These are phyloP conservation scores for Ustilago hordei DNA, from an alignment of 1,284 basidiomycete genomes.

Conservation along the genomic window DNA sequence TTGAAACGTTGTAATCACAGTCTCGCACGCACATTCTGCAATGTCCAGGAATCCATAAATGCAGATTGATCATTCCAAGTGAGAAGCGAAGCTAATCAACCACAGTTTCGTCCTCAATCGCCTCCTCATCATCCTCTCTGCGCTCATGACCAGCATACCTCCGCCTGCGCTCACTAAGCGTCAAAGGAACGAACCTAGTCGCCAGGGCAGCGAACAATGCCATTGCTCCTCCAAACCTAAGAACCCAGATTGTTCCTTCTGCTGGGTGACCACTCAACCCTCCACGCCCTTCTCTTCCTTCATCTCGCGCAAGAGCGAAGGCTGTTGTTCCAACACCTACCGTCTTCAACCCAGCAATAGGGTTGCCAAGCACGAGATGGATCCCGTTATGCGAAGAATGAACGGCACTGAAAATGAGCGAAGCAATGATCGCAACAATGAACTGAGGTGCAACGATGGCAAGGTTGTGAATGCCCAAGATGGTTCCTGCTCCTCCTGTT, in stretches of 20 bases:
- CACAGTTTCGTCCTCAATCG: background rate
- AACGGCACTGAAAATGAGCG: slow-evolving; percentile 80
- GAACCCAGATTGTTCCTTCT: slow-evolving; percentile 82
- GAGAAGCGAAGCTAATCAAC: background rate
- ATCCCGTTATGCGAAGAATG: slow-evolving; percentile 5
- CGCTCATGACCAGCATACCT: slow-evolving; percentile 15
- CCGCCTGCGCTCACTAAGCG: slow-evolving; percentile 36
- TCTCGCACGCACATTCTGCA: background rate
- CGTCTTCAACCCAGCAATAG: slow-evolving; percentile 59
- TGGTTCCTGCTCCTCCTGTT: slow-evolving; percentile 78
- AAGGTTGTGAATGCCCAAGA: slow-evolving; percentile 93
- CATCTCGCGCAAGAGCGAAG: too few relatives aligned
- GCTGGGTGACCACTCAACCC: slow-evolving; percentile 36
- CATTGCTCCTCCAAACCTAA: slow-evolving; percentile 85
- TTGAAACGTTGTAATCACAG: background rate
- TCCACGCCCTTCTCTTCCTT: too few relatives aligned
- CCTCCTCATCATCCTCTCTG: background rate
- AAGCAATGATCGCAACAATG: slow-evolving; percentile 84
- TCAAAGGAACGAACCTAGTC: slow-evolving; percentile 59
- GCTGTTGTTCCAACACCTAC: background rate
- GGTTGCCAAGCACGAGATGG: slow-evolving; percentile 28
- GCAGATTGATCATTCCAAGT: background rate
- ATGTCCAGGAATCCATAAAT: background rate
- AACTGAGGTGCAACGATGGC: slow-evolving; percentile 71
- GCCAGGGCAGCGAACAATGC: slow-evolving; percentile 61